Percentiles rank a stretch among this genome's conserved stretches.
phyloP scores from a whole-genome alignment of 1,139 yeast species.

The Yamadazyma mexicana region DNA sequence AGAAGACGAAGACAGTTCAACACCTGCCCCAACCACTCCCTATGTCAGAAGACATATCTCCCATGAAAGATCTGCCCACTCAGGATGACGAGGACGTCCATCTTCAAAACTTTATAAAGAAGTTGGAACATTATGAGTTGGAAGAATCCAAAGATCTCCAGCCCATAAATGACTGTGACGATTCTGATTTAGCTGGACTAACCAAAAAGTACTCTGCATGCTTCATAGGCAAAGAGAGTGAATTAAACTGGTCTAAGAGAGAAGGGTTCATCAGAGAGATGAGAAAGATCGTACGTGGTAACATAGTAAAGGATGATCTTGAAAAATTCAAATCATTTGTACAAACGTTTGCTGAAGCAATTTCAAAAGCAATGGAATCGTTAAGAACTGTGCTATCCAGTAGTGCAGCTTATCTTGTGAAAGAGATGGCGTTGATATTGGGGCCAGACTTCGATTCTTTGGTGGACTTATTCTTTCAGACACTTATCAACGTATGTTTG shows the following conservation, averaged over 20 bases:
- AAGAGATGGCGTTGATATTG: conserved; percentile 61
- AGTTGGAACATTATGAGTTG: conserved; percentile 1
- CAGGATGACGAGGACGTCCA: neutral
- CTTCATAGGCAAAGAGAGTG: conserved; percentile 84
- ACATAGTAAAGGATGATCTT: conserved; percentile 36
- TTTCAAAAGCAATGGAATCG: conserved; percentile 68
- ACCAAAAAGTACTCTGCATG: conserved; percentile 16
- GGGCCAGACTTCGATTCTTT: conserved; percentile 55
- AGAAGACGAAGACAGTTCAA: neutral
- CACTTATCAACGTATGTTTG: conserved; percentile 63
- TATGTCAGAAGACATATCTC: neutral
- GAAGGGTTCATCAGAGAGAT: conserved; percentile 61
- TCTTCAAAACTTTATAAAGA: neutral
- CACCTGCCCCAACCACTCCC: neutral
- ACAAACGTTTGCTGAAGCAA: conserved; percentile 54
- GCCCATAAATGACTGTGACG: conserved; percentile 2
- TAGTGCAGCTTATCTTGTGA: conserved; percentile 76
- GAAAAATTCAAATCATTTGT: conserved; percentile 45
- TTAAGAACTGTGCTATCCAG: conserved; percentile 81
- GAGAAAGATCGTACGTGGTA: conserved; percentile 64
- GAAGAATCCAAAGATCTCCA: conserved; percentile 2
- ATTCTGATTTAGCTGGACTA: neutral
- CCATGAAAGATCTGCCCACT: neutral
- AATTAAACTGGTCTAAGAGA: conserved; percentile 78
- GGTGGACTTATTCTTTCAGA: conserved; percentile 60